Conservation (phyloP, 768 basidiomycete species). For the Podaxis mareebaensis region DNA sequence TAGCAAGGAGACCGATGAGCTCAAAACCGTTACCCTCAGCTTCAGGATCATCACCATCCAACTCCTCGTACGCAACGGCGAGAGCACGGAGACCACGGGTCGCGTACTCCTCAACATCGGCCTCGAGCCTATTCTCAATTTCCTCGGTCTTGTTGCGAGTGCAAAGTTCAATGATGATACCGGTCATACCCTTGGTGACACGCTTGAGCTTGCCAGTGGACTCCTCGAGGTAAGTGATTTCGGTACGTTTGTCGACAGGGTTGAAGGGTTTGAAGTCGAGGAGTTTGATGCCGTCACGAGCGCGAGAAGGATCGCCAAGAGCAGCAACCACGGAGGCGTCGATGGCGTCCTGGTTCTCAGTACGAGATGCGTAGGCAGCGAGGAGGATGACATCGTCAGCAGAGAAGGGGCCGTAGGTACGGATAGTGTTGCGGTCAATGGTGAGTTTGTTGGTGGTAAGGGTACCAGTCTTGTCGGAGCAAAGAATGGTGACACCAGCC, state of each 20-base stretch:
- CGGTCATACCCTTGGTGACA: constrained; percentile 99
- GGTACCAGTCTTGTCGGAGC: constrained; percentile 98
- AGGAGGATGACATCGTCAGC: constrained; percentile 90
- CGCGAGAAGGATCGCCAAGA: constrained; percentile 65
- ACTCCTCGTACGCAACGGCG: constrained; percentile 93
- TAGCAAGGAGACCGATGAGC: constrained; percentile 94
- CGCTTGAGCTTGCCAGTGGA: constrained; percentile 93
- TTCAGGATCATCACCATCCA: constrained; percentile 80
- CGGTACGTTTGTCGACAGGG: constrained; percentile 98
- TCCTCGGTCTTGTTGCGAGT: constrained; percentile 95
- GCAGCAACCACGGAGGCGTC: constrained; percentile 85
- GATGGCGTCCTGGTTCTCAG: constrained; percentile 99
- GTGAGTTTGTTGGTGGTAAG: constrained; percentile 99
- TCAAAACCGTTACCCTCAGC: constrained; percentile 96
- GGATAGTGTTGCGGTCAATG: constrained; percentile 89
- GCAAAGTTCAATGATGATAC: constrained; percentile 97
- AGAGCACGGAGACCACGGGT: constrained; percentile 96
- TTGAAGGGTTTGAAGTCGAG: constrained; percentile 99
- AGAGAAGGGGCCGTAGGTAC: constrained; percentile 85
- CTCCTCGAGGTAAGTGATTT: constrained; percentile 96
- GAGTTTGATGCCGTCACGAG: constrained; percentile 91
- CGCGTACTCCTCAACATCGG: constrained; percentile 96
- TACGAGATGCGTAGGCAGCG: constrained; percentile 95
- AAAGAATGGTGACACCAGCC: constrained; percentile 97
- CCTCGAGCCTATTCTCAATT: constrained; percentile 85